Evolutionary conservation across 176 grass and related monocot genomes (phyloP), one percentile per base, ranked within the genome.

Genomic region (Puya raimondii): DNA sequence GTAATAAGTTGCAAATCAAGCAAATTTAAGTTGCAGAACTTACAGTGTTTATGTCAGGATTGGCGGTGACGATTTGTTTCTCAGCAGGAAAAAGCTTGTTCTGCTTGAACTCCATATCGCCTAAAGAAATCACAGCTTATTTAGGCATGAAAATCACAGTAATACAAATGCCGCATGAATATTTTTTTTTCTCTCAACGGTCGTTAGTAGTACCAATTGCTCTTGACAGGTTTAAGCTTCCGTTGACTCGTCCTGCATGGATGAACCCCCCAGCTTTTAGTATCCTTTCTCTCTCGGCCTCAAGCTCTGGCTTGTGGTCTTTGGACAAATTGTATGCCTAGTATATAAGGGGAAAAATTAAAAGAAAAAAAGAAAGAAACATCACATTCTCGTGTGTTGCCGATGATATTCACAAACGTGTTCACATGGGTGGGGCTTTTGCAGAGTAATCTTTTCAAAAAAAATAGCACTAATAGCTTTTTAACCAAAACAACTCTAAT

Each of bases 31-130:
- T 4, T 6, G 2, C 10, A 82, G 26, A 26, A 72, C 84, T 88
- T 86, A 99, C 94, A 18, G 75, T 47, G n/a, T 93, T 99, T 57
- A 99, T 79, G 29, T 99, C 94, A 73, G 94, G 94, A 77, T 88
- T 84, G 54, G 89, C 85, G 3, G 94, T 99, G 53, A 99, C 82
- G 17, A 91, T 85, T 83, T 99, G 94, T 70, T 93, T 99, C 71
- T 99, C 87, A 12, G 79, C 81, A 78, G 94, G 80, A 66, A 99
- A 87, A 13, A 80, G 82, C 53, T 90, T 93, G 75, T 99, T 93
- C 81, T 93, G 87, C 79, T 99, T 99, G 56, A 99, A 99, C 74
- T 93, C 94, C 84, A 86, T 87, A 76, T 99, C 94, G 70, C 94
- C 94, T 99, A 65, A 48, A 85, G 63, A 23, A 61, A 5, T 15